A percentile compares a stretch with the other conserved stretches of the same genome.
These are phyloP conservation scores for Przewalskia tangutica DNA, from an alignment of 257 asterid species.

Conservation along the genomic window DNA sequence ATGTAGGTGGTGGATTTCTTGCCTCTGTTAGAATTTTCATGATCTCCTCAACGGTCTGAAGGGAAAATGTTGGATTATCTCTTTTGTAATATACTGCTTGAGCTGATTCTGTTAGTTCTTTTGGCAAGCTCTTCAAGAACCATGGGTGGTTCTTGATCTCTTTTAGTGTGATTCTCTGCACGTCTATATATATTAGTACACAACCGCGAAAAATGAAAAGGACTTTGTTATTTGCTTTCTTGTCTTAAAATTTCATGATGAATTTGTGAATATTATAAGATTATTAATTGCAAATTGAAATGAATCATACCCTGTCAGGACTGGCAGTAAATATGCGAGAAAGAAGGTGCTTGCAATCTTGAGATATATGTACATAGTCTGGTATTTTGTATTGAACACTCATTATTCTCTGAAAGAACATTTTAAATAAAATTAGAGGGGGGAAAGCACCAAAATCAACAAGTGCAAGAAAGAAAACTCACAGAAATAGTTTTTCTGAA, in stretches of 20 bases:
- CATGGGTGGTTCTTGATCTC: constrained; percentile 53
- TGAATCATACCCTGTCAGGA: constrained; percentile 30
- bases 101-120: constrained; percentile 42
- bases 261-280: neutral
- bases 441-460: neutral
- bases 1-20: constrained; percentile 31
- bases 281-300: neutral
- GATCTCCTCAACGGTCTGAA: constrained; percentile 54
- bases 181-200: neutral
- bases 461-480: neutral
- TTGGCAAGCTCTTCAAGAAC: constrained; percentile 65
- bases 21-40: constrained; percentile 71
- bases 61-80: constrained; percentile 47
- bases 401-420: constrained; percentile 38
- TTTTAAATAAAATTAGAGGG: neutral
- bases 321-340: constrained; percentile 46
- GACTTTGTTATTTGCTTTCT: neutral
- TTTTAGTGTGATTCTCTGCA: constrained; percentile 47
- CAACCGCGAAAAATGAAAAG: neutral
- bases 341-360: constrained; percentile 50
- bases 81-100: constrained; percentile 48
- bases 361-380: constrained; percentile 51
- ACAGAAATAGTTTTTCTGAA: constrained; percentile 57
- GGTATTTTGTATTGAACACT: constrained; percentile 47
- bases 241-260: neutral